Evolutionary conservation across 441 rosid genomes (phyloP), one percentile per base, ranked within the genome.

Genomic region (Gossypium lobatum): DNA sequence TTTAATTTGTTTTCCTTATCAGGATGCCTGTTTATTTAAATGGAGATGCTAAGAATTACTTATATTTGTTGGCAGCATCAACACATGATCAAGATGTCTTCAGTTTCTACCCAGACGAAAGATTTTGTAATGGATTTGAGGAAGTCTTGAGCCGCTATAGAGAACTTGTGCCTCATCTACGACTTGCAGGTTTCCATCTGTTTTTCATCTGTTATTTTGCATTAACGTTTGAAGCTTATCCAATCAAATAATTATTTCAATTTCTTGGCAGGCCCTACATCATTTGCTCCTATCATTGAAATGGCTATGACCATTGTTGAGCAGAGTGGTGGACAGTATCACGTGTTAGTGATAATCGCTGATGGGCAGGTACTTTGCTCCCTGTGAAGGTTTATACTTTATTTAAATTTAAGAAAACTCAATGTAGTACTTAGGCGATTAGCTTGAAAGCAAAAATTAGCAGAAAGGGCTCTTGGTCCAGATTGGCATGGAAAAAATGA

Each of bases 261-360:
- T 68, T 3, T 42, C 50, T 64, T 78, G 54, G 21, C 83, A 90
- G 95, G 96, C 46, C 96, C 96, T 0, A 90, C 96, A n/a, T 88
- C 96, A 2, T 90, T 90, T 80, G 91, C 96, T 9, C 93, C 96
- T 0, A 61, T 90, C 61, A 87, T 90, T 75, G 93, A 90, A 64
- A 90, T 87, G 96, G 93, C 91, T 34, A 86, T 86, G 93, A 87
- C 87, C 20, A 86, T 88, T 76, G 96, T 90, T 48, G 93, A 88
- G 78, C 84, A 83, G 74, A 90, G 91, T 64, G 86, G 86, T 72
- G 93, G 93, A 50, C 95, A 90, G 67, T 90, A 90, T 79, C 96
- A 90, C 6, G 96, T 90, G 20, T 76, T 90, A 79, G 63, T 90
- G 82, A 90, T 90, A 75, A 87, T 90, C 76, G 96, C 96, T 2